A percentile compares a stretch with the other conserved stretches of the same genome.
phyloP scores from a whole-genome alignment of 352 stramenopile species.

The Globisporangium alternatum region DNA sequence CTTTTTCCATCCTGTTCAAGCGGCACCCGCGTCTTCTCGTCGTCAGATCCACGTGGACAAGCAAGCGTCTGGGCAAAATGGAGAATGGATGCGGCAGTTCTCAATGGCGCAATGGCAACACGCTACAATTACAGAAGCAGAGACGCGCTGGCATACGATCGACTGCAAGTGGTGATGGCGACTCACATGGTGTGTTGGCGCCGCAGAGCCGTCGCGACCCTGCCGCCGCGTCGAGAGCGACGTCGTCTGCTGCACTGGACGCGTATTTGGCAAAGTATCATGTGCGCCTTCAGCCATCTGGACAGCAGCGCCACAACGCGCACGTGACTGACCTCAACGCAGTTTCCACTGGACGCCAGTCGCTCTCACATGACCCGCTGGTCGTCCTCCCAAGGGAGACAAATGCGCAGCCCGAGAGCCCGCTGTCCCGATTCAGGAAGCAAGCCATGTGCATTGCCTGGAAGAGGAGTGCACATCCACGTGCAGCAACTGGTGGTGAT shows the following conservation, averaged over 20 bases:
- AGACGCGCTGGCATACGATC: not conserved
- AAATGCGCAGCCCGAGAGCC: slow-evolving; percentile 22
- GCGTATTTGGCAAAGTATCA: slow-evolving; percentile 10
- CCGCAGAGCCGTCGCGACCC: not conserved
- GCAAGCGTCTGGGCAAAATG: not conserved
- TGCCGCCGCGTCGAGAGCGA: not conserved
- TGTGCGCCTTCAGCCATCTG: not conserved
- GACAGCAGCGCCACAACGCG: not conserved
- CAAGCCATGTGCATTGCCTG: slow-evolving; percentile 19
- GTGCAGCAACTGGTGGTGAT: not conserved
- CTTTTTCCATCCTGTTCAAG: not conserved
- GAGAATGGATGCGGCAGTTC: not conserved
- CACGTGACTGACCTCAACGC: no score
- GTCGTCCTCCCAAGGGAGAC: not conserved
- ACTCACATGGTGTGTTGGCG: not conserved
- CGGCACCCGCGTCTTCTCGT: not conserved
- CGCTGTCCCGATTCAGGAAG: slow-evolving; percentile 44
- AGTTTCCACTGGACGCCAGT: not conserved
- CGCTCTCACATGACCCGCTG: not conserved
- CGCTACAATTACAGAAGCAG: not conserved
- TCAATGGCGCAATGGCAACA: not conserved
- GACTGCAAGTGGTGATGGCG: not conserved
- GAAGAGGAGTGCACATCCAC: not conserved
- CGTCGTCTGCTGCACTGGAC: slow-evolving; percentile 1
- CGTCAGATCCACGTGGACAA: not conserved